Base-by-base conservation (phyloP, 2,329 filamentous ascomycete species). In the Monilinia polystroma region DNA sequence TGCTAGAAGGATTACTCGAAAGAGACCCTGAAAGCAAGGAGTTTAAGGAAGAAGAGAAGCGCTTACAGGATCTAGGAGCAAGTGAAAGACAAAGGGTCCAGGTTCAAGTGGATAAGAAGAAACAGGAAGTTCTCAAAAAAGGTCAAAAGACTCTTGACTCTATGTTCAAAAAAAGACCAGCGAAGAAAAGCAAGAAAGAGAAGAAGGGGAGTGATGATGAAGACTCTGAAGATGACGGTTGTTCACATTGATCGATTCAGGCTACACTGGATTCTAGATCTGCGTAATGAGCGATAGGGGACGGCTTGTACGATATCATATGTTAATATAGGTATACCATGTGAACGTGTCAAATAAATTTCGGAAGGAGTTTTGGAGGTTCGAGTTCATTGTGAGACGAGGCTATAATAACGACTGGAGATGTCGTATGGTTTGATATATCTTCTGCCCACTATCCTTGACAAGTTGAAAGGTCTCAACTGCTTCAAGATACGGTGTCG, bases 1-100 rank as follows among this genome's bases (percentile, higher is more conserved):
- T 98, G 70, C 84, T 99, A 6, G 95, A 99, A 79, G 87, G 87
- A 56, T 81, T 99, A 62, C 90, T 97, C 52, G 94, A 89, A 10
- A 92, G 93, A 86, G 90, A 97, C 76, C 77, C 86, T 0, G 89
- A 92, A 47, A 82, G 85, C n/a, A 82, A 88, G 11, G 88, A 91
- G 73, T 97, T 97, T 76, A 80, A 78, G 71, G 77, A 81, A 16
- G 78, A 91, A 63, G 92, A 92, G 71, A 77, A 78, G 67, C 82
- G 86, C 60, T 77, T 98, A 71, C 84, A 89, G 67, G 86, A 84
- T 49, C 81, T 85, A 74, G 95, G 95, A 0, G 82, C 81, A 23
- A 81, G 80, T 12, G 92, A 97, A 79, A 83, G 95, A 64, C 83
- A 85, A 69, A 91, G 90, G 76, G 84, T 94, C 63, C 87, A 90